Conservation (phyloP, 2,329 filamentous ascomycete genomes). For the Hawksworthiomyces lignivorus region DNA sequence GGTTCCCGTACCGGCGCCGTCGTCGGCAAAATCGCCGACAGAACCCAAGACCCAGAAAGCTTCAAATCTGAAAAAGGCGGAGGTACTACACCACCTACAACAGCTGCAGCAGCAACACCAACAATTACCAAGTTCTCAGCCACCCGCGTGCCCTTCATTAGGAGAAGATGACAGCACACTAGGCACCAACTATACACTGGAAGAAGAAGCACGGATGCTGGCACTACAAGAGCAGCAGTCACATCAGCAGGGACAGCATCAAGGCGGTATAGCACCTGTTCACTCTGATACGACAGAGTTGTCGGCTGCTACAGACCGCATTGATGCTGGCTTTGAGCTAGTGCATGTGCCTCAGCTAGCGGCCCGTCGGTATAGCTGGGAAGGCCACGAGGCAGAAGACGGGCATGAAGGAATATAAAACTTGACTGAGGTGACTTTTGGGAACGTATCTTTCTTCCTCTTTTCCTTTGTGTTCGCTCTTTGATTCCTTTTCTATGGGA, state of each 20-base stretch:
- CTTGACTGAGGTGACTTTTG: no score
- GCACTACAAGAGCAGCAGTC: slow-evolving; percentile 18
- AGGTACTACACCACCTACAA: slow-evolving; percentile 15
- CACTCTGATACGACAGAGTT: slow-evolving; percentile 19
- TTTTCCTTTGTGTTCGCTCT: no score
- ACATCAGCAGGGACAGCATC: slow-evolving; percentile 8
- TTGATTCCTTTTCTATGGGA: no score
- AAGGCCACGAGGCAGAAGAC: slow-evolving; percentile 23
- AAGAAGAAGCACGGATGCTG: slow-evolving; percentile 36
- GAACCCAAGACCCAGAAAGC: no score
- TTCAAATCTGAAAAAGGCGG: no score
- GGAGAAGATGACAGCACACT: slow-evolving; percentile 34
- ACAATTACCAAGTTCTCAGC: no score
- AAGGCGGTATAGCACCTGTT: no score
- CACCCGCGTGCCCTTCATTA: no score
- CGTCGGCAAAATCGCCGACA: slow-evolving; percentile 16
- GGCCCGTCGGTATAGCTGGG: slow-evolving; percentile 44
- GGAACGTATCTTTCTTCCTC: no score
- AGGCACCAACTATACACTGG: slow-evolving; percentile 50
- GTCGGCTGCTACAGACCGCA: slow-evolving; percentile 26
- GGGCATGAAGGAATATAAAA: no score
- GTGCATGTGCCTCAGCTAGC: slow-evolving; percentile 45
- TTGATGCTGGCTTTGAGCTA: slow-evolving; percentile 36
- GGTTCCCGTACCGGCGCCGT: slow-evolving; percentile 25
- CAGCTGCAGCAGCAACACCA: slow-evolving; percentile 3